Base-by-base conservation (phyloP, 495 filamentous ascomycete genomes). In the Copromyces sp. region DNA sequence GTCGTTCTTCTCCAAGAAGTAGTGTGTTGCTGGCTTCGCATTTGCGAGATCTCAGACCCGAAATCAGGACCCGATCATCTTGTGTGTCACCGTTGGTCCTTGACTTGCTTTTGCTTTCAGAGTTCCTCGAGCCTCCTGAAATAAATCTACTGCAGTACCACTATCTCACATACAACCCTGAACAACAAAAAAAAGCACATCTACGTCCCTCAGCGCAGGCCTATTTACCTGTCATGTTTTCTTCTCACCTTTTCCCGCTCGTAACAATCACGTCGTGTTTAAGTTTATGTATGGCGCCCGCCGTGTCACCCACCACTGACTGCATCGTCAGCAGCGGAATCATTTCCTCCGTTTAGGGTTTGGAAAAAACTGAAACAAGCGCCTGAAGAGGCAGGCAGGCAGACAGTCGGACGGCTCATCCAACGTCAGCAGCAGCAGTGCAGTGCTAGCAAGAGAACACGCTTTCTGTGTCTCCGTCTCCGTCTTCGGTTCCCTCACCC, bases 1-100 rank as follows among this genome's bases (percentile, higher is more conserved):
- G 93, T 92, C 90, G 3, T 98, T 97, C 82, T 97, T 98, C 83
- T 86, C 85, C 12, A 98, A 97, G 84, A 97, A 95, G 68, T 83
- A 74, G 81, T 44, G 9, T 42, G 4, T 59, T 20, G 11, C 7
- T 59, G 47, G 11, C 4, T 29, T 24, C 2, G 35, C 3, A 12
- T 35, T 65, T 9, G 29, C 53, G 11, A 47, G 9, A 65, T 65
- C 14, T 37, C 7, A 4, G 9, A 14, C 29, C 37, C 12, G 16
- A 37, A 3, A 16, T 17, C 7, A 5, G 5, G 11, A 32, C 53
- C 53, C 20, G 3, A 4, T 12, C 11, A 24, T 24, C 45, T 12
- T n/a, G 9, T 24, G 12, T 61, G 47, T 35, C 9, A 29, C 35
- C 7, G 29, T 4, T 12, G 9, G 4, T 20, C 20, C 9, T 61